These are phyloP conservation scores for Lipomyces yarrowii DNA, from an alignment of 1,139 yeast species.

Conservation along the genomic window DNA sequence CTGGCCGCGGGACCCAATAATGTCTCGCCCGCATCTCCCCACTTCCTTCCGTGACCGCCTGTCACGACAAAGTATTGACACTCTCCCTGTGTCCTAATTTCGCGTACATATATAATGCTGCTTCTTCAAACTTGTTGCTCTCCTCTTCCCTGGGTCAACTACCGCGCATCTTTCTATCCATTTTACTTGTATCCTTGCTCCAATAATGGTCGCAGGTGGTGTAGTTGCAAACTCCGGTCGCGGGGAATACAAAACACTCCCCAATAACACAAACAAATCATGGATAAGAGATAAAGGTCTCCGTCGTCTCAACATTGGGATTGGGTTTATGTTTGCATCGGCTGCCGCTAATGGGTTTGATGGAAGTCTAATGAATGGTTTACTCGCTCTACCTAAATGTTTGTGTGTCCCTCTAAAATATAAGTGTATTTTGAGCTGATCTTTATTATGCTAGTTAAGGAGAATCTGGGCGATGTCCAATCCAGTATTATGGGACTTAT, in stretches of 20 bases:
- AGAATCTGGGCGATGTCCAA: neutral
- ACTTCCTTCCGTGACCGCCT: too few relatives aligned
- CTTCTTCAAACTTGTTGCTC: too few relatives aligned
- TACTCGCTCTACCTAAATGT: conserved; percentile 51
- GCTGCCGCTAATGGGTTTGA: conserved; percentile 42
- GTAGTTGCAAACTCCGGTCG: neutral
- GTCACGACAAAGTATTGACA: too few relatives aligned
- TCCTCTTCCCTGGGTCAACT: neutral
- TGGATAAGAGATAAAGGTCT: neutral
- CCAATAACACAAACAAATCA: neutral
- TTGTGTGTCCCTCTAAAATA: conserved; percentile 43
- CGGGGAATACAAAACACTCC: neutral
- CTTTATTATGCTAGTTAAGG: conserved; percentile 37
- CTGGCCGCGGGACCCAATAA: too few relatives aligned
- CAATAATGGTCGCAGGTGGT: neutral
- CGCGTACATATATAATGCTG: too few relatives aligned
- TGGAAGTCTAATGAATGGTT: conserved; percentile 55
- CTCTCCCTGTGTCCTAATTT: too few relatives aligned
- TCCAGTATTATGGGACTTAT: conserved; percentile 47
- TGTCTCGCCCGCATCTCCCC: too few relatives aligned
- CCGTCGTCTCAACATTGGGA: neutral
- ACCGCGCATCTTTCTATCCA: neutral
- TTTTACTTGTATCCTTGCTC: neutral
- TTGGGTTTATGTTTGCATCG: neutral
- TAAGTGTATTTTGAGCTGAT: conserved; percentile 40